phyloP scores from a whole-genome alignment of 108 stramenopile species.

The Skeletonema potamos region DNA sequence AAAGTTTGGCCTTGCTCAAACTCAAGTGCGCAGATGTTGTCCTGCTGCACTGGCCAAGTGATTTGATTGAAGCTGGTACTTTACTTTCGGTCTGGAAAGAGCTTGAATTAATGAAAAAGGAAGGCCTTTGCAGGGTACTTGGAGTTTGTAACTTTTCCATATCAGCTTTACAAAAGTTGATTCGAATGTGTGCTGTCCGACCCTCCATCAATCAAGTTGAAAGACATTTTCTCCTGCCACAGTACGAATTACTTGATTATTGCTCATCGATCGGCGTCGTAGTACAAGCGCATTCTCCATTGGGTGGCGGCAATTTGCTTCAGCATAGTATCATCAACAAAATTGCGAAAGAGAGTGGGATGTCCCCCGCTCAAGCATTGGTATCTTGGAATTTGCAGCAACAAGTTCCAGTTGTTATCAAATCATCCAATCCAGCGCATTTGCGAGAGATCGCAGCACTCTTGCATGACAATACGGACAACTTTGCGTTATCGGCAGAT shows the following conservation, averaged over 20 bases:
- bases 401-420: slow-evolving; percentile 61
- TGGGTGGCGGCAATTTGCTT: slow-evolving; percentile 53
- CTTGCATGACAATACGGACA: slow-evolving; percentile 2
- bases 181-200: slow-evolving; percentile 43
- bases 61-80: slow-evolving; percentile 55
- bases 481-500: slow-evolving; percentile 23
- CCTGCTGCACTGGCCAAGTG: slow-evolving; percentile 83
- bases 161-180: slow-evolving; percentile 50
- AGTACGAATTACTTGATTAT: slow-evolving; percentile 63
- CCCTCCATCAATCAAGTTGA: slow-evolving; percentile 87
- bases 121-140: slow-evolving; percentile 49
- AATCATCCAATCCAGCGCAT: slow-evolving; percentile 50
- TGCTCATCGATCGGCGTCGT: slow-evolving; percentile 61
- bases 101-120: slow-evolving; percentile 64
- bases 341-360: slow-evolving; percentile 30
- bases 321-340: slow-evolving; percentile 19
- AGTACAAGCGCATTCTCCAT: slow-evolving; percentile 63
- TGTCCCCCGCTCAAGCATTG: slow-evolving; percentile 64
- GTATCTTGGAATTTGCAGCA: slow-evolving; percentile 78
- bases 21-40: slow-evolving; percentile 56
- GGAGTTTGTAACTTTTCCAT: slow-evolving; percentile 84
- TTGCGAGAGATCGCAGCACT: slow-evolving; percentile 35
- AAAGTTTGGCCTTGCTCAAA: slow-evolving; percentile 45
- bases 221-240: slow-evolving; percentile 75
- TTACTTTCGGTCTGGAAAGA: slow-evolving; percentile 68